Percentiles rank a stretch among this genome's conserved stretches.
Evolutionary conservation across 139 green algal genomes (phyloP).

Genomic region (Haematococcus sp.): DNA sequence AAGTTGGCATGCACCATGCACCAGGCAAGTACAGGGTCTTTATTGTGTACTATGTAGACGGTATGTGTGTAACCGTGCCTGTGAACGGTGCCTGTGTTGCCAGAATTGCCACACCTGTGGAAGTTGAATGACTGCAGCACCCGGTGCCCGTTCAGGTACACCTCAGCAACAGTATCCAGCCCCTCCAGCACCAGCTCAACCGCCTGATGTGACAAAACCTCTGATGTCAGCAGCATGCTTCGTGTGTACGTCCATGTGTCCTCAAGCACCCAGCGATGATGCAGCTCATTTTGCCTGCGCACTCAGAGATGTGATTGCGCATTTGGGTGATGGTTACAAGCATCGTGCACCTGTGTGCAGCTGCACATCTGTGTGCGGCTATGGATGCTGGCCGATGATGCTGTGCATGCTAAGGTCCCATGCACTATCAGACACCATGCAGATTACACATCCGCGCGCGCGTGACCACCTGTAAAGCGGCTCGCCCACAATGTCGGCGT

Average conservation of each 20-base stretch:
- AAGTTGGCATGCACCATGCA: neutral
- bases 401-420: neutral
- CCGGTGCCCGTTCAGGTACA: neutral
- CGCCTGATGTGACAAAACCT: neutral
- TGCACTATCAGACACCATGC: neutral
- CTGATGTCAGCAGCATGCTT: neutral
- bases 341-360: neutral
- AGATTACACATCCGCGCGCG: neutral
- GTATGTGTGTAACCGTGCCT: no score
- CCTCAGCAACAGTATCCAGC: conserved; percentile 21
- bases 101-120: no score
- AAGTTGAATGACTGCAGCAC: conserved; percentile 6
- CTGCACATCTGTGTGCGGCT: neutral
- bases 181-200: conserved; percentile 9
- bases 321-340: neutral
- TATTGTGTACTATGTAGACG: no score
- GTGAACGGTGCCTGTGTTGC: no score
- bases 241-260: conserved; percentile 19
- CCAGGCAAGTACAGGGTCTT: no score
- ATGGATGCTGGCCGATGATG: neutral
- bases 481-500: conserved; percentile 6
- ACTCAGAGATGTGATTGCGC: neutral
- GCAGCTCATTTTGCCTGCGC: conserved; percentile 10
- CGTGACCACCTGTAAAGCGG: conserved; percentile 10
- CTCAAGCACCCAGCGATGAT: neutral